Conservation (phyloP, 768 basidiomycete species). For the Leucogyrophana mollusca region DNA sequence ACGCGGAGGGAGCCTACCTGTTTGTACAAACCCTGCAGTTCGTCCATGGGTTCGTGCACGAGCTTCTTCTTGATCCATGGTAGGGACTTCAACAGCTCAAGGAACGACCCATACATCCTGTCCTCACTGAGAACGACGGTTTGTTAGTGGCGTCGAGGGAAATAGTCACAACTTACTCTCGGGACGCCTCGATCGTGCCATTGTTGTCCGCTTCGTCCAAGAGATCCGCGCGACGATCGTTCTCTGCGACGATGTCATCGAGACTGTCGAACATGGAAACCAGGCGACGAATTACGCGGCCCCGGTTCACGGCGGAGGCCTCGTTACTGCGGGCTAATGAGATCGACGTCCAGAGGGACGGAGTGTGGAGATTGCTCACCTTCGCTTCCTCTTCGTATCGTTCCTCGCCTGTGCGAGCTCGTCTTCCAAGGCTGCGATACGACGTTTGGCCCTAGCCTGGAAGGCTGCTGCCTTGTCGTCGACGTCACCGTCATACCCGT, state of each 20-base stretch:
- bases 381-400: too few species aligned
- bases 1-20: too few species aligned
- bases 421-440: not conserved
- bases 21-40: too few species aligned
- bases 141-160: too few species aligned
- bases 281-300: conserved; percentile 1
- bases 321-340: too few species aligned
- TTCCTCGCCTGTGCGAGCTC: not conserved
- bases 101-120: not conserved
- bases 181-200: not conserved
- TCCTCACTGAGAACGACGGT: conserved; percentile 1
- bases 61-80: not conserved
- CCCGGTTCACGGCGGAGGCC: not conserved
- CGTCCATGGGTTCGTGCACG: too few species aligned
- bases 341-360: too few species aligned
- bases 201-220: too few species aligned
- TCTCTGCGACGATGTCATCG: conserved; percentile 11
- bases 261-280: conserved; percentile 3
- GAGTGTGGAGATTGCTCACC: too few species aligned
- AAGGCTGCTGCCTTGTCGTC: not conserved
- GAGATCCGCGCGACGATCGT: conserved; percentile 1
- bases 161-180: conserved; percentile 2
- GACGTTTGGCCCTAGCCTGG: not conserved
- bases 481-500: not conserved
- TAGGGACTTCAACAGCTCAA: conserved; percentile 3